Evolutionary conservation across 352 stramenopile species (phyloP).

Genomic region (Hyaloperonospora arabidopsidis): DNA sequence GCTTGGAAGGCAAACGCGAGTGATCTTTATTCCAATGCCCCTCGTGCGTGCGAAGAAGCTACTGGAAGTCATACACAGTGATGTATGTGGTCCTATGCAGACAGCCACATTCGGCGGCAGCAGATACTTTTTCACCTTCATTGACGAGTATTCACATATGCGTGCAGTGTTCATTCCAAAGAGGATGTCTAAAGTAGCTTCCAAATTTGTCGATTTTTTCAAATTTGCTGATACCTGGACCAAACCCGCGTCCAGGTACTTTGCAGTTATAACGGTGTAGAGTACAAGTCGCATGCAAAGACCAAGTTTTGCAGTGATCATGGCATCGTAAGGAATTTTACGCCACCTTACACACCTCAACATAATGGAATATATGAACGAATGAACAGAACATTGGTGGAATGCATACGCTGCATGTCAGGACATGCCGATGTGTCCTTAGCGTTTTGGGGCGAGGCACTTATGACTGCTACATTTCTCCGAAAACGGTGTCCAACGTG

Average conservation of each 20-base stretch:
- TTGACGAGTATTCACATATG: not conserved
- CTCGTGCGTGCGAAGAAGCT: not conserved
- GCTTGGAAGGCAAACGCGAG: not conserved
- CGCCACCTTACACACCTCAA: constrained; percentile 13
- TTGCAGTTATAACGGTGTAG: constrained; percentile 5
- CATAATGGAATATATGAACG: constrained; percentile 12
- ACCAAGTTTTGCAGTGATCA: constrained; percentile 6
- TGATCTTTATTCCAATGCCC: not conserved
- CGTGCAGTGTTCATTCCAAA: too few species aligned
- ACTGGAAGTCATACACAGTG: constrained; percentile 2
- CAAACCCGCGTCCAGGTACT: not conserved
- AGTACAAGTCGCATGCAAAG: constrained; percentile 7
- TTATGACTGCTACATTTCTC: constrained; percentile 8
- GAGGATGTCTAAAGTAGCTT: too few species aligned
- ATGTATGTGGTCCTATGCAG: constrained; percentile 7
- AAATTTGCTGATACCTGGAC: too few species aligned
- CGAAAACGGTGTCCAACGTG: constrained; percentile 5
- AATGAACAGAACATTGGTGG: constrained; percentile 8
- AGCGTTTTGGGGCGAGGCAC: too few species aligned
- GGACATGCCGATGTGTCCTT: constrained; percentile 4
- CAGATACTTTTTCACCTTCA: constrained; percentile 3
- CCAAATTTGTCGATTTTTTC: too few species aligned
- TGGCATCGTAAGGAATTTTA: constrained; percentile 19
- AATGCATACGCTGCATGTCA: constrained; percentile 3
- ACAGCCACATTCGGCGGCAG: constrained; percentile 1